Percentiles rank a stretch among this genome's conserved stretches.
Evolutionary conservation across 257 asterid species (phyloP).

Genomic region (Solanum tarapatanum): DNA sequence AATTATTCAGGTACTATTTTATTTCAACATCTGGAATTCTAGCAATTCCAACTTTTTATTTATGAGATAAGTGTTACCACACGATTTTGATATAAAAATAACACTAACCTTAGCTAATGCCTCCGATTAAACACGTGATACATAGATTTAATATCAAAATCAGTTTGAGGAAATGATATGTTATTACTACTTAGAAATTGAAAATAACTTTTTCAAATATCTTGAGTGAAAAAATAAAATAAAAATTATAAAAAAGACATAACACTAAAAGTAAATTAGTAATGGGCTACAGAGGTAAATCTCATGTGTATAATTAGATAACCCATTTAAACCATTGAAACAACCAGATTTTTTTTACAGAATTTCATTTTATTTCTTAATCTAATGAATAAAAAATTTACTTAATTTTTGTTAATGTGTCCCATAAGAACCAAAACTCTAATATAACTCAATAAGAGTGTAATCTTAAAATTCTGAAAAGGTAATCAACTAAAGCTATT

Average conservation of each 20-base stretch:
- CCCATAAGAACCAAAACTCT: neutral
- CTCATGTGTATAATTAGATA: neutral
- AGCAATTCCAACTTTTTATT: neutral
- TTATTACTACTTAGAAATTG: neutral
- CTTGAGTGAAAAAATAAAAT: neutral
- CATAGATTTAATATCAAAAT: neutral
- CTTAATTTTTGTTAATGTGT: too few relatives aligned
- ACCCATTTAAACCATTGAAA: neutral
- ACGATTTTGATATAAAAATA: neutral
- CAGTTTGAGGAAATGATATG: neutral
- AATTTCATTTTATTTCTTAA: neutral
- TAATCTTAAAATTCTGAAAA: too few relatives aligned
- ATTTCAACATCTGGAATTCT: neutral
- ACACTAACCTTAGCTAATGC: neutral
- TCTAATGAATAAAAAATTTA: neutral
- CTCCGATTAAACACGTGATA: neutral
- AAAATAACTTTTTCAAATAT: neutral
- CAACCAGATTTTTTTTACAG: neutral
- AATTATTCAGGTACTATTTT: too few relatives aligned
- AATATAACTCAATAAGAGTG: neutral
- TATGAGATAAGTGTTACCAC: neutral
- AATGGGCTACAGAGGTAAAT: too few relatives aligned
- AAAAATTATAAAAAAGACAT: too few relatives aligned
- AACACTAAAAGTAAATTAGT: too few relatives aligned
- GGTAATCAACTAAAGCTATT: neutral